These are phyloP conservation scores for Xylaria sp. DNA, from an alignment of 2,329 filamentous ascomycete genomes.

Conservation along the genomic window DNA sequence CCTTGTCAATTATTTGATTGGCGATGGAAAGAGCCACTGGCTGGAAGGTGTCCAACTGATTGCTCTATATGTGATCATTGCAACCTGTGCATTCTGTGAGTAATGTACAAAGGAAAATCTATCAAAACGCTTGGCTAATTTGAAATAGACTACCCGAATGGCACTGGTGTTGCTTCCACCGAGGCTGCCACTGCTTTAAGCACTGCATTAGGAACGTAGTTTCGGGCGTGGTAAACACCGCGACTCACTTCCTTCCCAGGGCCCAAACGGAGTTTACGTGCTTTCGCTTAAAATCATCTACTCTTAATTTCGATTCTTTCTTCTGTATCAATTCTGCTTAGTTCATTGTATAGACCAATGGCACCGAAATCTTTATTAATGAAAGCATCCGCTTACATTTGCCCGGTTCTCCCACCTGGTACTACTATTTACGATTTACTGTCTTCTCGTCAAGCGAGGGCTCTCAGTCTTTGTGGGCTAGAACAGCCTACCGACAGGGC, in stretches of 20 bases:
- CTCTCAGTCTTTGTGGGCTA: neutral
- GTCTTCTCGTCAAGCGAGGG: neutral
- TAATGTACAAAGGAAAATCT: slow-evolving; percentile 35
- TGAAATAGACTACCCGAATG: slow-evolving; percentile 37
- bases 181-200: neutral
- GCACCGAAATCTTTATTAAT: slow-evolving; percentile 14
- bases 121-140: slow-evolving; percentile 15
- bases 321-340: slow-evolving; percentile 18
- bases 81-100: slow-evolving; percentile 72
- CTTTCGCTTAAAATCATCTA: neutral
- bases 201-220: neutral
- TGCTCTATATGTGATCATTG: slow-evolving; percentile 83
- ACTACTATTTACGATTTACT: neutral
- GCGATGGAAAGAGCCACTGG: slow-evolving; percentile 85
- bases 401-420: neutral
- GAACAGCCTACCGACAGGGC: neutral
- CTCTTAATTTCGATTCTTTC: slow-evolving; percentile 10
- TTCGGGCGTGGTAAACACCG: neutral
- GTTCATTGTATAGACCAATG: slow-evolving; percentile 16
- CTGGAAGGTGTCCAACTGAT: slow-evolving; percentile 81
- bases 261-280: neutral
- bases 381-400: neutral
- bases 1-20: slow-evolving; percentile 86
- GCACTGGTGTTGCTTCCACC: slow-evolving; percentile 23
- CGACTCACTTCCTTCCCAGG: neutral